These are phyloP conservation scores for Phytophthora cactorum DNA, from an alignment of 352 stramenopile species.

Conservation along the genomic window DNA sequence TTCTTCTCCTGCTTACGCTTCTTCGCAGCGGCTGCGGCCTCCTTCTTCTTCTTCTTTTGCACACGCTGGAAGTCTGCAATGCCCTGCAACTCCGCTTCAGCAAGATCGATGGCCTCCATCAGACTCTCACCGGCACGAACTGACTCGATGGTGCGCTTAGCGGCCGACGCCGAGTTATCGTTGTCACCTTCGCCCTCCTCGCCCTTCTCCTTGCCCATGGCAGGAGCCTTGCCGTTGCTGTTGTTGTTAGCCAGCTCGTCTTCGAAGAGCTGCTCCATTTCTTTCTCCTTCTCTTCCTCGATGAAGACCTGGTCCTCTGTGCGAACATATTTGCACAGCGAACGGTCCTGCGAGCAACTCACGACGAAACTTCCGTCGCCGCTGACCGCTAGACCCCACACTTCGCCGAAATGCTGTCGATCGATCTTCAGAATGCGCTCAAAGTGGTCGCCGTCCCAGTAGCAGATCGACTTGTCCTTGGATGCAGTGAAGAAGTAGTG, in stretches of 20 bases:
- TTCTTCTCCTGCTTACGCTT: slow-evolving; percentile 48
- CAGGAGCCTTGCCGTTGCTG: slow-evolving; percentile 70
- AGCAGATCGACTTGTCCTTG: slow-evolving; percentile 98
- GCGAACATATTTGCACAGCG: slow-evolving; percentile 96
- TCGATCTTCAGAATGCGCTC: slow-evolving; percentile 91
- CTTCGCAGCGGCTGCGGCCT: slow-evolving; percentile 70
- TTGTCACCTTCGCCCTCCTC: slow-evolving; percentile 43
- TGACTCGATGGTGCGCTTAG: slow-evolving; percentile 94
- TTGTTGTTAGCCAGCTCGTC: slow-evolving; percentile 87
- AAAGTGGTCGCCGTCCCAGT: slow-evolving; percentile 99
- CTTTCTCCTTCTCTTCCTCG: slow-evolving; percentile 97
- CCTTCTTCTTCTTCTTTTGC: slow-evolving; percentile 67
- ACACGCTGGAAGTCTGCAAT: slow-evolving; percentile 76
- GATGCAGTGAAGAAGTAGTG: slow-evolving; percentile 99
- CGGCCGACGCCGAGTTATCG: slow-evolving; percentile 82
- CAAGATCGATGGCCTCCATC: slow-evolving; percentile 95
- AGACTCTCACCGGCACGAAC: slow-evolving; percentile 91
- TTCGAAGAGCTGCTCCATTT: slow-evolving; percentile 96
- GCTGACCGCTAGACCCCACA: slow-evolving; percentile 91
- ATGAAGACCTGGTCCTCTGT: slow-evolving; percentile 98
- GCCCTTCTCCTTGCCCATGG: slow-evolving; percentile 67
- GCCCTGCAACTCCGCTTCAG: slow-evolving; percentile 91
- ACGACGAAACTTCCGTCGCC: slow-evolving; percentile 96
- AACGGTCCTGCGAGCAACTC: slow-evolving; percentile 96
- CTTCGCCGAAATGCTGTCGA: slow-evolving; percentile 79